Percentiles rank a stretch among this genome's conserved stretches.
These are phyloP conservation scores for Kwoniella europaea DNA, from an alignment of 768 basidiomycete genomes.

Conservation along the genomic window DNA sequence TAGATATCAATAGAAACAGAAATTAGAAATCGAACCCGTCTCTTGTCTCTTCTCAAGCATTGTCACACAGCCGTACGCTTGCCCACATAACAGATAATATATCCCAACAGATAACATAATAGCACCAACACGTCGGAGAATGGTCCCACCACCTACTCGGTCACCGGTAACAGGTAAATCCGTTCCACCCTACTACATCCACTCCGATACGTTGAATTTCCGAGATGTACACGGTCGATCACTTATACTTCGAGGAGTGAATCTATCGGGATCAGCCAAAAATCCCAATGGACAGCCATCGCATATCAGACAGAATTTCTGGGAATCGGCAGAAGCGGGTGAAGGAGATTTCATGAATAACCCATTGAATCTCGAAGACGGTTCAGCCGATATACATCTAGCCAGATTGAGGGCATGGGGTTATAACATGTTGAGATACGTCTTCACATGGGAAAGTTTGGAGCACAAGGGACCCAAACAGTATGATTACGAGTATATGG, in stretches of 20 bases:
- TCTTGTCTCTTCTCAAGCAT: too few species aligned
- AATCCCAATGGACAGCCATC: constrained; percentile 75
- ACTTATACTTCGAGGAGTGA: constrained; percentile 85
- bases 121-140: background rate
- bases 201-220: constrained; percentile 53
- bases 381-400: constrained; percentile 65
- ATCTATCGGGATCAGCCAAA: constrained; percentile 88
- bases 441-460: constrained; percentile 89
- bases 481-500: constrained; percentile 90
- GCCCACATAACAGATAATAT: too few species aligned
- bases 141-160: constrained; percentile 42
- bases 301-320: constrained; percentile 74
- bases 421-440: constrained; percentile 80
- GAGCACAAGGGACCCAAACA: constrained; percentile 93
- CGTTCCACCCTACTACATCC: constrained; percentile 54
- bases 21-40: too few species aligned
- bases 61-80: too few species aligned
- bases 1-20: too few species aligned
- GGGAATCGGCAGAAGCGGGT: constrained; percentile 73
- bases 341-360: constrained; percentile 73
- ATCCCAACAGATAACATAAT: background rate
- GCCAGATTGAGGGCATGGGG: constrained; percentile 87
- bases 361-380: constrained; percentile 82
- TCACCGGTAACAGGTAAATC: constrained; percentile 56
- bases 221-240: constrained; percentile 56